These are phyloP conservation scores for Cyberlindnera maclurae DNA, from an alignment of 805 yeast genomes.

Conservation along the genomic window DNA sequence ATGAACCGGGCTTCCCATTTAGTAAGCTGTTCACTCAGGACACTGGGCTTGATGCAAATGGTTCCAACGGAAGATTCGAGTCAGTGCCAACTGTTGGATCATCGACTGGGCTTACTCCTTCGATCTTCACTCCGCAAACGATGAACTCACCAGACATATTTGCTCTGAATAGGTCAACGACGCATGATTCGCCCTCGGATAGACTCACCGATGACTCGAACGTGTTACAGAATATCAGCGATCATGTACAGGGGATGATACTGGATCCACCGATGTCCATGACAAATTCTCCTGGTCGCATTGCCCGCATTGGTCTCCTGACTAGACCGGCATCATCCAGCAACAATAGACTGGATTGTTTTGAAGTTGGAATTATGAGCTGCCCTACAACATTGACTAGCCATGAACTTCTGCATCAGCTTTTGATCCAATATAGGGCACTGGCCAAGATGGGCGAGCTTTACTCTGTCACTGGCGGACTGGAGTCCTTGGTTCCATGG, in stretches of 20 bases:
- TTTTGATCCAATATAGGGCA: slow-evolving; percentile 56
- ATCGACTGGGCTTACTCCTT: slow-evolving; percentile 22
- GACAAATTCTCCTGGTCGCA: slow-evolving; percentile 61
- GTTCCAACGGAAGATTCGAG: slow-evolving; percentile 8
- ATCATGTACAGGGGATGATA: slow-evolving; percentile 49
- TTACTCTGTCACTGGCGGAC: slow-evolving; percentile 28
- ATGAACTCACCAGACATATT: slow-evolving; percentile 23
- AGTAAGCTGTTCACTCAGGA: slow-evolving; percentile 27
- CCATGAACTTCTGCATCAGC: slow-evolving; percentile 43
- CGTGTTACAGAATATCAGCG: slow-evolving; percentile 39
- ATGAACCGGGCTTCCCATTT: slow-evolving; percentile 27
- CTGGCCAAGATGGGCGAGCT: slow-evolving; percentile 36
- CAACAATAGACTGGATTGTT: slow-evolving; percentile 28
- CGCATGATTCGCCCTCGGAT: slow-evolving; percentile 17
- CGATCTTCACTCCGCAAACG: slow-evolving; percentile 22
- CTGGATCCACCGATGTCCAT: slow-evolving; percentile 58
- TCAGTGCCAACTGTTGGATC: slow-evolving; percentile 23
- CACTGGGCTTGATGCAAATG: slow-evolving; percentile 9
- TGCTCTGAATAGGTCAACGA: slow-evolving; percentile 8
- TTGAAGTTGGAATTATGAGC: slow-evolving; percentile 64
- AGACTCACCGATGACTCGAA: slow-evolving; percentile 13
- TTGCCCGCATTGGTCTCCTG: slow-evolving; percentile 66
- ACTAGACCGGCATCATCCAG: slow-evolving; percentile 32
- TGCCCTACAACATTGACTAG: slow-evolving; percentile 64
- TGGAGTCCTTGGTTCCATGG: slow-evolving; percentile 54